A percentile compares a stretch with the other conserved stretches of the same genome.
Conservation (phyloP, 345 rosid genomes). For the Ceriops zippeliana region DNA sequence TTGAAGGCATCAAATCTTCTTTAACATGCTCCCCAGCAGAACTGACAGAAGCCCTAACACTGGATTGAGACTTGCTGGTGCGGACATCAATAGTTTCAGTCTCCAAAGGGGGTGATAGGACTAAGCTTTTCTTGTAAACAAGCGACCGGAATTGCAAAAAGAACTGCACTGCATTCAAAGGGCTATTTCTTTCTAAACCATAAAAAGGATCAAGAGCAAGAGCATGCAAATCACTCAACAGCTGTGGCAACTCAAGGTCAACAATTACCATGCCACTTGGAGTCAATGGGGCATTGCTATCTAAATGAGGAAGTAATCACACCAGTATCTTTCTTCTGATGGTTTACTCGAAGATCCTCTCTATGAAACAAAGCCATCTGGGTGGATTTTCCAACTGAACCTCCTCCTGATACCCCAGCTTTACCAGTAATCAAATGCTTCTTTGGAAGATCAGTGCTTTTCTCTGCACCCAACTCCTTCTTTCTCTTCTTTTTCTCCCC, state of each 20-base stretch:
- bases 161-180: constrained; percentile 45
- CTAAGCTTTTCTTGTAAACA: constrained; percentile 78
- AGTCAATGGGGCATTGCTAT: constrained; percentile 20
- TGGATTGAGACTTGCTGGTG: constrained; percentile 30
- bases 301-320: constrained; percentile 11
- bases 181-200: constrained; percentile 48
- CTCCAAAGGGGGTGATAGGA: constrained; percentile 48
- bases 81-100: constrained; percentile 33
- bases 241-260: constrained; percentile 47
- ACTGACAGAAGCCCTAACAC: constrained; percentile 21
- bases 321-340: constrained; percentile 42
- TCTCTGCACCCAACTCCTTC: constrained; percentile 40
- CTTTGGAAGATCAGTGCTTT: constrained; percentile 41
- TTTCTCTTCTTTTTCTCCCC: constrained; percentile 63
- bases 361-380: constrained; percentile 29
- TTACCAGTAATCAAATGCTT: constrained; percentile 45
- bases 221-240: constrained; percentile 64
- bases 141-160: constrained; percentile 71
- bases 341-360: constrained; percentile 28
- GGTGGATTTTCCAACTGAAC: constrained; percentile 32
- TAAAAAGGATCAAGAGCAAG: constrained; percentile 73
- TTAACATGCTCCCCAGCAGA: constrained; percentile 36
- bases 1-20: constrained; percentile 39
- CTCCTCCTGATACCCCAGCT: constrained; percentile 25
- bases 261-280: constrained; percentile 22